Evolutionary conservation across 495 filamentous ascomycete species (phyloP), one percentile per base, ranked within the genome.

Genomic region (Xylaria intraflava): DNA sequence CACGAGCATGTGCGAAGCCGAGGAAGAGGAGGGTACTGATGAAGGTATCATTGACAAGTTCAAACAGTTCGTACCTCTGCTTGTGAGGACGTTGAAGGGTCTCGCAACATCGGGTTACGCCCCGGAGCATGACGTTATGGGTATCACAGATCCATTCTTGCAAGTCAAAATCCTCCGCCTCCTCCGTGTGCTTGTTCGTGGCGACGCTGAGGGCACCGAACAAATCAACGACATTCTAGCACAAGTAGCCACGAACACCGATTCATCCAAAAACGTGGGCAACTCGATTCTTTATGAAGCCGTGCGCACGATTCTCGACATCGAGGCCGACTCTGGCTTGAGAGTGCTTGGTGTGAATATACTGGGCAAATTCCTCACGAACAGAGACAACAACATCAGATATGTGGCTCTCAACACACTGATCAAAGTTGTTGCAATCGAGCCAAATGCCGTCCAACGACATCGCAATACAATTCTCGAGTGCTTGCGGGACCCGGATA

Each of bases 301-400:
- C 6, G 93, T 98, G 26, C 83, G 94, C 33, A 97, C 93, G 0
- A 98, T 98, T 56, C 83, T 98, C 30, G 93, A 98, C 59, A 97
- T 98, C 56, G 92, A 98, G 68, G 94, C 93, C 6, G 93, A 98
- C 66, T 92, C 92, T 9, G 90, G 94, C 8, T 70, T 97, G 53
- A 77, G 94, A 33, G 94, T 97, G 9, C 76, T 98, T 40, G 93
- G 93, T 65, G 92, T 98, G 58, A 98, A 98, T 64, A 98, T 98
- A 49, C 82, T 98, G 8, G 93, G 93, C 64, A 98, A 97, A 66
- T 98, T 98, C 75, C 72, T 98, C 49, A 83, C 90, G 6, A 98
- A 98, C 70, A 88, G 91, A 67, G 93, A 98, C 72, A 98, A 98
- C 75, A 98, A 98, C 63, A 97, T 98, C 65, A 88, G 93, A 62